These are phyloP conservation scores for Xanthoparmelia taractica DNA, from an alignment of 495 filamentous ascomycete genomes.

Conservation along the genomic window DNA sequence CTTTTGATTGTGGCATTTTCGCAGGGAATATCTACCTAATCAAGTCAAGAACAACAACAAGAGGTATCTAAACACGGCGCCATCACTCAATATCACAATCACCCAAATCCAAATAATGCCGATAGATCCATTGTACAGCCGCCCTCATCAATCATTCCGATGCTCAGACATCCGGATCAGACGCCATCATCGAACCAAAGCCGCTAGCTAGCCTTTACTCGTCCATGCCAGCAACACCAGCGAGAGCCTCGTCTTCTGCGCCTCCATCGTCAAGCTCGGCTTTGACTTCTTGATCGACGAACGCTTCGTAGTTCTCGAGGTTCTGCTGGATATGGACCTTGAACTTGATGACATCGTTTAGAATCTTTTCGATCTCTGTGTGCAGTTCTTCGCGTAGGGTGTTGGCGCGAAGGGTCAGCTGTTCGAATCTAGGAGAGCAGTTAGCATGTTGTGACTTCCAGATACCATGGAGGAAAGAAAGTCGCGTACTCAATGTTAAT, in stretches of 20 bases:
- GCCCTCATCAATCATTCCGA: background rate
- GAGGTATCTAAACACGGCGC: slow-evolving; percentile 3
- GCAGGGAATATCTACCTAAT: background rate
- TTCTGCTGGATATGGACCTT: slow-evolving; percentile 92
- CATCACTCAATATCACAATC: background rate
- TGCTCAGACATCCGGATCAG: background rate
- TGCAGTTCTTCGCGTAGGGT: slow-evolving; percentile 86
- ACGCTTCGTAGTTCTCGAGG: slow-evolving; percentile 85
- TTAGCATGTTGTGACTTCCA: background rate
- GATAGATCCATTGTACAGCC: background rate
- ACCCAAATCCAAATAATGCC: background rate
- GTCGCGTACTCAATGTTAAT: slow-evolving; percentile 78
- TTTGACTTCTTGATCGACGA: slow-evolving; percentile 85
- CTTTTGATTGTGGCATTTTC: background rate
- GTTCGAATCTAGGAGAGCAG: slow-evolving; percentile 63
- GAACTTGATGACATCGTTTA: slow-evolving; percentile 97
- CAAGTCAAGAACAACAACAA: slow-evolving; percentile 2
- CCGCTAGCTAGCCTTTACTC: slow-evolving; percentile 7
- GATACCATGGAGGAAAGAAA: background rate
- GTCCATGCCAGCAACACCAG: slow-evolving; percentile 4
- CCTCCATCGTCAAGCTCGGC: slow-evolving; percentile 61
- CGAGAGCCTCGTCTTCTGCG: slow-evolving; percentile 27
- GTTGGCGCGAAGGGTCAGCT: slow-evolving; percentile 74
- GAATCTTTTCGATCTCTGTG: slow-evolving; percentile 88
- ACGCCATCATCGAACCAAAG: background rate